Conservation (phyloP, 1,284 basidiomycete genomes). For the Cryptococcus amylolentus region DNA sequence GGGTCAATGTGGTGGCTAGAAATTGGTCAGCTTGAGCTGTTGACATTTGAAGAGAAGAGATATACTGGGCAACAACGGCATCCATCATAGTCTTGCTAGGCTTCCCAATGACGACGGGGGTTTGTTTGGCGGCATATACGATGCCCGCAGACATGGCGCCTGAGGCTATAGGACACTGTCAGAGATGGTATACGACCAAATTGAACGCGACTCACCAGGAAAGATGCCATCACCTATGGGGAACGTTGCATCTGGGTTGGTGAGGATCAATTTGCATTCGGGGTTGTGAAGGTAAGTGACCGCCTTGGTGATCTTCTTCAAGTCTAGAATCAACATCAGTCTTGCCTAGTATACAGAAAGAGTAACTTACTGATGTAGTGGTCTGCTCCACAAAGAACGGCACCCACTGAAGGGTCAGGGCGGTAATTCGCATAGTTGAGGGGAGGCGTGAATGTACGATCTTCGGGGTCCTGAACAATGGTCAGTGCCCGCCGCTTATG, state of each 20-base stretch:
- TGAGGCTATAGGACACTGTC: slow-evolving; percentile 47
- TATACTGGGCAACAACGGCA: slow-evolving; percentile 87
- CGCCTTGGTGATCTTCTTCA: slow-evolving; percentile 89
- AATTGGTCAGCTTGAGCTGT: not conserved
- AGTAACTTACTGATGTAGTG: slow-evolving; percentile 41
- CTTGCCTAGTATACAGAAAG: not conserved
- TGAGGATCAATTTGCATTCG: slow-evolving; percentile 80
- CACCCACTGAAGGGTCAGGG: slow-evolving; percentile 72
- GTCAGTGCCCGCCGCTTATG: not conserved
- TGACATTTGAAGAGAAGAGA: slow-evolving; percentile 7
- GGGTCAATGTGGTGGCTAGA: slow-evolving; percentile 78
- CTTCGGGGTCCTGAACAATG: slow-evolving; percentile 66
- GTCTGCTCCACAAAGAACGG: slow-evolving; percentile 84
- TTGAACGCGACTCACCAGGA: slow-evolving; percentile 58
- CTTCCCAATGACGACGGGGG: slow-evolving; percentile 86
- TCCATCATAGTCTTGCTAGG: slow-evolving; percentile 90
- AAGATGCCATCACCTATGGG: slow-evolving; percentile 73
- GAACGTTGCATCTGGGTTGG: slow-evolving; percentile 89
- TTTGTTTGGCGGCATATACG: slow-evolving; percentile 61
- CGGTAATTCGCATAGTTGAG: slow-evolving; percentile 65
- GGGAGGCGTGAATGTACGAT: slow-evolving; percentile 71
- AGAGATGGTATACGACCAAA: not conserved
- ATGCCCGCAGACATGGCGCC: slow-evolving; percentile 82
- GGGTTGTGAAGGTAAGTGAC: slow-evolving; percentile 84
- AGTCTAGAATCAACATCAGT: slow-evolving; percentile 56